Conservation (phyloP, 345 rosid genomes). For the Syzygium aromaticum region DNA sequence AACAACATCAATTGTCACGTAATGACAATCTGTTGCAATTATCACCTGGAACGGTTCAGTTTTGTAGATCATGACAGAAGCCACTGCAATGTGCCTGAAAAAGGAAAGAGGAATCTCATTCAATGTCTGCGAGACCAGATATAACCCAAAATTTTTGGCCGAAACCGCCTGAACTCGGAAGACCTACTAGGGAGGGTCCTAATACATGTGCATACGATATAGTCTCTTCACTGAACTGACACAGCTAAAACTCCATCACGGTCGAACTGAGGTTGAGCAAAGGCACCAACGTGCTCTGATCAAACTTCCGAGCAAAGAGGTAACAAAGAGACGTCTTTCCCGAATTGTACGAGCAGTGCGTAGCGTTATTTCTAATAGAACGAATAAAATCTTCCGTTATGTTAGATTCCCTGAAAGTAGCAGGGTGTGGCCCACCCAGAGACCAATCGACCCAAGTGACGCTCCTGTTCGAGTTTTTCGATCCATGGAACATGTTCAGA, state of each 20-base stretch:
- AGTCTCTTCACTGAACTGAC: not conserved
- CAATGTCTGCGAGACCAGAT: not conserved
- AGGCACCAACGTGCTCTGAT: constrained; percentile 57
- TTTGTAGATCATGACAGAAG: not conserved
- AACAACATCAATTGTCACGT: not conserved
- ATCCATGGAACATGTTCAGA: constrained; percentile 75
- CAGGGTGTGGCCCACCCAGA: constrained; percentile 85
- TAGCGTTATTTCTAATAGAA: constrained; percentile 52
- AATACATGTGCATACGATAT: not conserved
- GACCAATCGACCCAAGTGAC: constrained; percentile 97
- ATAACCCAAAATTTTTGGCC: not conserved
- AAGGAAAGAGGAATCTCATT: not conserved
- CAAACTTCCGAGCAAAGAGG: constrained; percentile 91
- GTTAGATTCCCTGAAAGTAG: constrained; percentile 35
- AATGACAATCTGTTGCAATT: not conserved
- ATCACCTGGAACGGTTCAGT: not conserved
- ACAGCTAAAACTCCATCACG: constrained; percentile 49
- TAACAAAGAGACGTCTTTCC: constrained; percentile 52
- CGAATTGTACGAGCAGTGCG: constrained; percentile 58
- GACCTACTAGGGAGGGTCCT: not conserved
- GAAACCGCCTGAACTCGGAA: not conserved
- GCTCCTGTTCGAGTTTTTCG: constrained; percentile 53
- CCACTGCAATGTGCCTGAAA: not conserved
- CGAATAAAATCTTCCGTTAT: constrained; percentile 57
- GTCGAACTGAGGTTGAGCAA: constrained; percentile 62